Conservation (phyloP, 805 yeast genomes). For the Groenewaldozyma tartarivorans region DNA sequence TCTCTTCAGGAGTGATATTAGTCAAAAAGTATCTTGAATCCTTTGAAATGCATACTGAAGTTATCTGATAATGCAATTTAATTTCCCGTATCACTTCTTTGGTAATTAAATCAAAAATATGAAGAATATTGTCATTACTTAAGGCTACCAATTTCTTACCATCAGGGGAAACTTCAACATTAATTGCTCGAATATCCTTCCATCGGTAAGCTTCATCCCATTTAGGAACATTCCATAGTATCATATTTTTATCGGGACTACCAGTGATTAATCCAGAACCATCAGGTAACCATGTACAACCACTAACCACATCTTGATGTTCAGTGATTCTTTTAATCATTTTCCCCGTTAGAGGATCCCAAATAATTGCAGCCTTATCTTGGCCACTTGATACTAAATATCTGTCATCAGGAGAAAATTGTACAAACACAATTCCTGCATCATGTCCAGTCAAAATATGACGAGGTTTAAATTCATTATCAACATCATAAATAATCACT, state of each 20-base stretch:
- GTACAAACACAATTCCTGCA: conserved; percentile 40
- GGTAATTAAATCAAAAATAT: conserved; percentile 44
- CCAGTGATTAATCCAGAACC: conserved; percentile 54
- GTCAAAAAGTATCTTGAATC: conserved; percentile 50
- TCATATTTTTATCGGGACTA: conserved; percentile 62
- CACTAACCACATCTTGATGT: conserved; percentile 28
- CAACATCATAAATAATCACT: conserved; percentile 56
- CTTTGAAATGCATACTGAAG: conserved; percentile 48
- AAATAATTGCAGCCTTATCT: conserved; percentile 60
- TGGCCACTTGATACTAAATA: conserved; percentile 61
- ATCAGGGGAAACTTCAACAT: conserved; percentile 56
- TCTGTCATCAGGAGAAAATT: conserved; percentile 69
- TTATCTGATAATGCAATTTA: conserved; percentile 22
- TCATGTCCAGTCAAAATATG: conserved; percentile 22
- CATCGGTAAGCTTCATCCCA: conserved; percentile 25
- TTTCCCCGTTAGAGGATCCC: conserved; percentile 45
- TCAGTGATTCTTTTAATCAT: conserved; percentile 16
- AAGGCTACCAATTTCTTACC: conserved; percentile 54
- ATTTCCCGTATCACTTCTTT: conserved; percentile 32
- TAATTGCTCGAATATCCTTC: conserved; percentile 45
- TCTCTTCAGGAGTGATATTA: conserved; percentile 62
- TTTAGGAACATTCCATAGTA: conserved; percentile 32
- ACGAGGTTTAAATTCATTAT: conserved; percentile 25
- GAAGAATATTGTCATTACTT: conserved; percentile 47
- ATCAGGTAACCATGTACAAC: conserved; percentile 64